Conservation (phyloP, 306 rosid genomes). For the Glycine tomentella region DNA sequence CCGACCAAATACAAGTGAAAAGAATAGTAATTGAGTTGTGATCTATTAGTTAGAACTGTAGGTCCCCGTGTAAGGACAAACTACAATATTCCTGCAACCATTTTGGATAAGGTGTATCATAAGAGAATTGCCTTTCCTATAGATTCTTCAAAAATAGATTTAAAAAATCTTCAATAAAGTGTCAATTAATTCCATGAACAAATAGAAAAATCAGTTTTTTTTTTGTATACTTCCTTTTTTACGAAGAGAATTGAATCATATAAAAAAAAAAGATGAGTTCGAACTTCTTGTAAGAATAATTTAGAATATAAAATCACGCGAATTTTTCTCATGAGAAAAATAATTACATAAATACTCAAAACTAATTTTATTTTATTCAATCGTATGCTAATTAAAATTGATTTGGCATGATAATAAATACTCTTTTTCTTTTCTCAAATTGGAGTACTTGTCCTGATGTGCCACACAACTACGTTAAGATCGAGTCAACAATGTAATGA, state of each 20-base stretch:
- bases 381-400: not conserved
- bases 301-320: not conserved
- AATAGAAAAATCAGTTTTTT: not conserved
- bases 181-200: not conserved
- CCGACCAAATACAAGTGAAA: not conserved
- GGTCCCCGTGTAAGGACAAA: not conserved
- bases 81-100: too few relatives aligned
- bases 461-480: too few relatives aligned
- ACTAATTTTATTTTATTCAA: not conserved
- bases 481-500: not conserved
- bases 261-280: not conserved
- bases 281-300: not conserved
- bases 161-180: not conserved
- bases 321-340: too few relatives aligned
- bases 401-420: not conserved
- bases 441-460: too few relatives aligned
- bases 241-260: not conserved
- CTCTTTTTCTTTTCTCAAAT: too few relatives aligned
- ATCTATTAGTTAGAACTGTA: not conserved
- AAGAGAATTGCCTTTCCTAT: not conserved
- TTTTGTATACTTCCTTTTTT: not conserved
- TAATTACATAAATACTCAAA: not conserved
- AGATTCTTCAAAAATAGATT: not conserved
- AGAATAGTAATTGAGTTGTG: not conserved
- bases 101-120: not conserved